Evolutionary conservation across 371 early-diverging fungal genomes (phyloP), one percentile per base, ranked within the genome.

Genomic region (Vairimorpha ceranae): DNA sequence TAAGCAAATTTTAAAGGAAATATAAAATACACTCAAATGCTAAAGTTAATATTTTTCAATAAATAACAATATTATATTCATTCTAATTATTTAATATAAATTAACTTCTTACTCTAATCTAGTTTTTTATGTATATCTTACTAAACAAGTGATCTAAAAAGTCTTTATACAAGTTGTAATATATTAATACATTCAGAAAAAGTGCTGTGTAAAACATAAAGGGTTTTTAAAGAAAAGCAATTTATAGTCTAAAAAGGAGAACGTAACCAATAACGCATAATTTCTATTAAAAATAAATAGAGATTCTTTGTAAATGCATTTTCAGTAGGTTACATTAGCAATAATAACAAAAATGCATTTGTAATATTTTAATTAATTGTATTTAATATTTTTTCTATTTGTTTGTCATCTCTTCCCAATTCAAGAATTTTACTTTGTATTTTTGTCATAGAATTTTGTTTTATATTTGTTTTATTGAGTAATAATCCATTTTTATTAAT

Each of bases 141-240:
- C 19, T 52, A 41, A 67, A 67, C 15, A 67, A 29, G 21, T 67
- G 68, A n/a, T 21, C 27, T 29, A 67, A 25, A 10, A 67, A 54
- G 35, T 67, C 54, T 54, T 54, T 52, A 36, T 56, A 67, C 25
- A 67, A 23, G 0, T 56, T 41, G 36, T 67, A 54, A 38, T 67
- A 67, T 30, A 67, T 52, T 14, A 67, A 30, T 8, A 67, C 58
- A 67, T 67, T 67, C 35, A 67, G 17, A 38, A 67, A 67, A 38
- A 67, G 27, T 23, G 54, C 54, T 19, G 68, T 67, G 36, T 67
- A 67, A 21, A 67, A 67, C 68, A 67, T 67, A 52, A 56, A 38
- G 46, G 38, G 23, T 8, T 14, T 23, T 33, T 12, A 38, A 30
- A 2, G 8, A 19, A 6, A 14, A 15, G 12, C 17, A 33, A 30